Evolutionary conservation across 139 green algal species (phyloP), one percentile per base, ranked within the genome.

Genomic region (Coelastrella sp.): DNA sequence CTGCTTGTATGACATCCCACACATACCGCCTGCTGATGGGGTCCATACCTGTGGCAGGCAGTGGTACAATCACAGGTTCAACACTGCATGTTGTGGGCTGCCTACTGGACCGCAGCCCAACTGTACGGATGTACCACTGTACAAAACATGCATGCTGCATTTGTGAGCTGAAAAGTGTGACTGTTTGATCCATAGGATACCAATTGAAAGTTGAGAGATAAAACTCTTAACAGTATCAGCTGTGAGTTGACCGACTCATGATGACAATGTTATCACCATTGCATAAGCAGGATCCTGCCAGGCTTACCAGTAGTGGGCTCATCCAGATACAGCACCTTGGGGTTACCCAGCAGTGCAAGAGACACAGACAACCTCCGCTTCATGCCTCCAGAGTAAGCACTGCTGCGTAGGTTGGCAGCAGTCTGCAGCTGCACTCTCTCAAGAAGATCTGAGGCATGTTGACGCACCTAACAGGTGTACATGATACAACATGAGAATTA

Each of bases 251-350:
- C n/a, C n/a, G n/a, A n/a, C n/a, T n/a, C n/a, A n/a, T n/a, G n/a
- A n/a, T n/a, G n/a, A n/a, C n/a, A n/a, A n/a, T n/a, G n/a, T n/a
- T n/a, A n/a, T n/a, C 53, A n/a, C 30, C 53, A 64, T n/a, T 32
- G 21, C 6, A 27, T n/a, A n/a, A n/a, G n/a, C n/a, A n/a, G n/a
- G n/a, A n/a, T n/a, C n/a, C n/a, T n/a, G n/a, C n/a, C n/a, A n/a
- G n/a, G n/a, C 62, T 48, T 67, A 63, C 95, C 95, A 21, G 94
- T 97, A 21, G 95, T 99, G 5, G 96, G 96, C 84, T 99, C 96
- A 88, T 99, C 96, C 48, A 99, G 85, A 77, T 95, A 98, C n/a
- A 99, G 91, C 25, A 99, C 85, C 68, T 93, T 91, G 11, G 96
- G 96, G 85, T 98, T 91, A 0, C 96, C 96, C 63, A 99, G 91